Conservation (phyloP, 495 filamentous ascomycete genomes). For the Trichoderma erinaceum region DNA sequence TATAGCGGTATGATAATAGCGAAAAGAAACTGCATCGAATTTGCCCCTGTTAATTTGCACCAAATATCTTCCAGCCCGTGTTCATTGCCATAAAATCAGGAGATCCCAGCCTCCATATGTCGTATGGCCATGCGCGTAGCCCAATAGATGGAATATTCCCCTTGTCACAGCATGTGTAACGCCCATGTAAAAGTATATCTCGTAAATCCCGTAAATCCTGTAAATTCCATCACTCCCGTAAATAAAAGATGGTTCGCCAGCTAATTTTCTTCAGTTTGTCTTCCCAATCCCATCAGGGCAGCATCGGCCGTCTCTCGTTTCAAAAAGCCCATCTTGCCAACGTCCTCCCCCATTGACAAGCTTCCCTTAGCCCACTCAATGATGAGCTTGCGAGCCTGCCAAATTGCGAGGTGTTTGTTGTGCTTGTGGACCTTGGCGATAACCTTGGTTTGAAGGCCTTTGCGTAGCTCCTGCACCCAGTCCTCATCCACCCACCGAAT, state of each 20-base stretch:
- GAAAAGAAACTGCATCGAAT: no score
- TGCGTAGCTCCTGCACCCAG: neutral
- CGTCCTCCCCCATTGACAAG: constrained; percentile 5
- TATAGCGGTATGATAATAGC: no score
- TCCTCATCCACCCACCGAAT: neutral
- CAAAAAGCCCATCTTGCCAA: neutral
- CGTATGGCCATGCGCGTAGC: no score
- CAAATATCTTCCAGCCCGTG: no score
- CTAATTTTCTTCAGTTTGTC: neutral
- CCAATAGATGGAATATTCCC: no score
- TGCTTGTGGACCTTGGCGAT: constrained; percentile 2
- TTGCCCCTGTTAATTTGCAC: no score
- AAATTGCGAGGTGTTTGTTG: constrained; percentile 7
- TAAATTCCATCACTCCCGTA: neutral
- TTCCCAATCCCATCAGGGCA: neutral
- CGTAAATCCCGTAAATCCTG: neutral
- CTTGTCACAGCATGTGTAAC: neutral
- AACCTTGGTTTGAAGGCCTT: neutral
- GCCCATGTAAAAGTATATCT: neutral
- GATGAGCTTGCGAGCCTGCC: constrained; percentile 12
- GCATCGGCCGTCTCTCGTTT: neutral
- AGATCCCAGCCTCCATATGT: no score
- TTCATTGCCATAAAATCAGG: no score
- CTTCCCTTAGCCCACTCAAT: constrained; percentile 15
- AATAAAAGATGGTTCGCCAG: neutral